Base-by-base conservation (phyloP, 108 stramenopile species). In the Nannochloropsis granulata region DNA sequence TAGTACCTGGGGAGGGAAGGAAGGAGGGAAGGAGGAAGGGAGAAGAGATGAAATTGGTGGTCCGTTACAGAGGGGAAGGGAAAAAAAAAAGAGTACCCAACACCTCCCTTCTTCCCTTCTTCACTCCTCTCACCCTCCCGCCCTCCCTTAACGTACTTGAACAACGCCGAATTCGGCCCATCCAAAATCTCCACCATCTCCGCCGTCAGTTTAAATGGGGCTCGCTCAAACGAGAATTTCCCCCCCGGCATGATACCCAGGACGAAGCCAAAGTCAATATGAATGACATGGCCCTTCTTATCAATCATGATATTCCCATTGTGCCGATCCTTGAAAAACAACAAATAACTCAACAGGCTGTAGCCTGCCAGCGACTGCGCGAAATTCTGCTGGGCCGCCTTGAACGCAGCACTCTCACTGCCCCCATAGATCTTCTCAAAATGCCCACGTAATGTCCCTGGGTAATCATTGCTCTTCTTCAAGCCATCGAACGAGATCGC, bases 301-400 rank as follows among this genome's bases (percentile, higher is more conserved):
- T 98, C 96, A 78, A 99, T 95, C 97, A 99, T 97, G 81, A 99
- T 96, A 88, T 99, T 99, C 24, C 99, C 99, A 88, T 99, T 99
- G 94, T 99, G 99, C 12, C 99, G 93, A 87, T 99, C 99, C 87
- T 98, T 98, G 85, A 99, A 86, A 34, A 94, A 95, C 82, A 99
- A 90, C 42, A 99, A 90, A 85, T 97, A 98, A 12, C 92, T 91
- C 43, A 97, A 94, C 43, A 98, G 83, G 13, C 94, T 95, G 89
- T 97, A 97, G 44, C 92, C 97, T 14, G 94, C 96, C 56, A 96
- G 88, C 88, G 94, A 94, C 78, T 91, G 90, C 86, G 92, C 90
- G 83, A 96, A 98, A 86, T 95, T 95, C 21, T 85, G 84, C 85
- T 97, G 95, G 10, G 97, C 97, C 8, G 93, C 93, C 86, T 93